These are phyloP conservation scores for Tillandsia fasciculata DNA, from an alignment of 176 grass and related monocot species.

Conservation along the genomic window DNA sequence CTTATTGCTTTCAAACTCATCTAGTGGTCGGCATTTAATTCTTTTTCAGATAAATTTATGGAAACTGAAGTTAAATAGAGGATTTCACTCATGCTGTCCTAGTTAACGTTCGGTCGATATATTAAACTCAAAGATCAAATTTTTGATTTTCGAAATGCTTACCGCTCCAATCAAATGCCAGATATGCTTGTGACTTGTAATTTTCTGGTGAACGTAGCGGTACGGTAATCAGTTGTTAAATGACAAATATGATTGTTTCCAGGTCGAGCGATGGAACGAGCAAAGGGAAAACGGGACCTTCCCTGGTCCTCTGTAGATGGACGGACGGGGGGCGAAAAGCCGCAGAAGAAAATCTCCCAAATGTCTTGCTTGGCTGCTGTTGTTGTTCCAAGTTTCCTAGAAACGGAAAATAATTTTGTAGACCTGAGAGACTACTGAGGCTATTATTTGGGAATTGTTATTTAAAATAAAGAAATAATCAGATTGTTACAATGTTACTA, in stretches of 20 bases:
- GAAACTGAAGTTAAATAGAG: too few relatives aligned
- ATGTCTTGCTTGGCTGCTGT: not conserved
- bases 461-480: constrained; percentile 10
- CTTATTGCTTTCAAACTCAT: not conserved
- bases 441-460: constrained; percentile 17
- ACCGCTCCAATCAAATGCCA: too few relatives aligned
- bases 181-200: too few relatives aligned
- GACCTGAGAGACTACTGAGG: not conserved
- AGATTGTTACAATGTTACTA: not conserved
- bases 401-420: constrained; percentile 3
- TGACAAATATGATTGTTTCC: constrained; percentile 13
- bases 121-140: too few relatives aligned
- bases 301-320: constrained; percentile 58
- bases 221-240: not conserved
- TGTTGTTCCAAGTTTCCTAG: constrained; percentile 4
- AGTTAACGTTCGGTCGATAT: too few relatives aligned
- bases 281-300: constrained; percentile 88
- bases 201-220: not conserved
- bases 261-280: constrained; percentile 96
- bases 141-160: too few relatives aligned
- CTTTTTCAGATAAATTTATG: too few relatives aligned
- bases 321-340: too few relatives aligned
- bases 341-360: not conserved
- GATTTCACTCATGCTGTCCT: too few relatives aligned
- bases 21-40: too few relatives aligned